Conservation (phyloP, 140 eudicot genomes). For the Senecio squalidus region DNA sequence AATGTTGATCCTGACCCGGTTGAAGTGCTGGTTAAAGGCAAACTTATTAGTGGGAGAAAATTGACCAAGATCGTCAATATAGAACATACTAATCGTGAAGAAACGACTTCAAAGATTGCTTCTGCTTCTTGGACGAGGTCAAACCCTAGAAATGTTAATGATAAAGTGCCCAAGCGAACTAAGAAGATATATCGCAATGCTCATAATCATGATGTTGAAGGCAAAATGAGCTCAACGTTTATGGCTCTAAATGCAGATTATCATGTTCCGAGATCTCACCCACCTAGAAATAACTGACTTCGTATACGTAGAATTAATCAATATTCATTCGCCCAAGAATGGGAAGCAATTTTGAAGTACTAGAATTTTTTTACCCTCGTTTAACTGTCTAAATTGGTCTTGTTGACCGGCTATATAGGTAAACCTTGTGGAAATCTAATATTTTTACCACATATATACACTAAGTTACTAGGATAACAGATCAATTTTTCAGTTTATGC, state of each 20-base stretch:
- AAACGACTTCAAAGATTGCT: slow-evolving; percentile 13
- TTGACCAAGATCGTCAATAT: slow-evolving; percentile 14
- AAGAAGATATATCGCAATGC: slow-evolving; percentile 20
- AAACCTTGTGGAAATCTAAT: not conserved
- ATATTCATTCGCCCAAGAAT: not conserved
- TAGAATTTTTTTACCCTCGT: not conserved
- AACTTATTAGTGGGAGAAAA: slow-evolving; percentile 32
- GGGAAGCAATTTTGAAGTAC: slow-evolving; percentile 29
- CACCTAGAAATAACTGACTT: slow-evolving; percentile 55
- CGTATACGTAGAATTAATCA: not conserved
- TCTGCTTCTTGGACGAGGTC: slow-evolving; percentile 23
- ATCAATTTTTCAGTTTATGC: not conserved
- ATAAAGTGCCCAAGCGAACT: slow-evolving; percentile 16
- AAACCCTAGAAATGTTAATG: slow-evolving; percentile 15
- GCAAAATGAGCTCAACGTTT: slow-evolving; percentile 27
- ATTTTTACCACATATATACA: not conserved
- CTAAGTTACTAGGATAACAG: not conserved
- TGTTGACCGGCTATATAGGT: not conserved
- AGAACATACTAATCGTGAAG: slow-evolving; percentile 9
- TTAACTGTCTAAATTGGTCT: not conserved
- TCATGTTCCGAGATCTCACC: slow-evolving; percentile 54
- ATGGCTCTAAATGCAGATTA: slow-evolving; percentile 59
- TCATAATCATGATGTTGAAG: slow-evolving; percentile 14
- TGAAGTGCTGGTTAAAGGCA: slow-evolving; percentile 8
- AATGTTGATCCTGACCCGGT: not conserved